Evolutionary conservation across 2,329 filamentous ascomycete species (phyloP), one percentile per base, ranked within the genome.

Genomic region (Colletotrichum nymphaeae): DNA sequence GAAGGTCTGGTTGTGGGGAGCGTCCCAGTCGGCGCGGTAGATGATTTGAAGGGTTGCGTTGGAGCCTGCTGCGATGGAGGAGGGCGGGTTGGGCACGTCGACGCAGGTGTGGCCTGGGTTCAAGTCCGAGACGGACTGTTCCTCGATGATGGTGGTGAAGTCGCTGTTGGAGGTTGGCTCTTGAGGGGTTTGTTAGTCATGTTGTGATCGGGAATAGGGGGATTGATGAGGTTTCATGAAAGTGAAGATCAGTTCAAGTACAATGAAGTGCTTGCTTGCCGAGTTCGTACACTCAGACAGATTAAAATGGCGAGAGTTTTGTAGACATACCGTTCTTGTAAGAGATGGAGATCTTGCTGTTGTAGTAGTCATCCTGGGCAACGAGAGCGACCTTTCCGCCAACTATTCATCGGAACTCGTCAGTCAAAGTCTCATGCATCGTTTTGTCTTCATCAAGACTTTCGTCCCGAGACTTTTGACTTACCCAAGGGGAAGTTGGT

Each of bases 321-420:
- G n/a, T 52, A 11, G 37, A 76, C 83, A 67, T 78, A 88, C 88
- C 80, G 69, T 87, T 84, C n/a, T 78, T 80, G 65, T 87, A 86
- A 0, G 89, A 87, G 67, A 91, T 84, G 56, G 85, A 84, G 53
- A 90, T 81, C 53, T 86, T 83, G 55, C 88, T 79, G 64, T 85
- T 82, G 77, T 85, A 89, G 16, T 87, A 86, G 67, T 90, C 87
- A 63, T 89, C 86, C 62, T 88, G 87, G 19, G 86, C 84, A 19
- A 86, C 86, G 16, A 90, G 80, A 7, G 87, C 85, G 6, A 90
- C 83, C 22, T 84, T 80, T 11, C 88, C 88, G 67, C 86, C 84
- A 16, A 83, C 88, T 89, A 2, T 6, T n/a, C 55, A 9, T 6
- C 6, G 22, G 0, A 4, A n/a, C 4, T n/a, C 7, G 37, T 58